A percentile compares a stretch with the other conserved stretches of the same genome.
These are phyloP conservation scores for Neopestalotiopsis clavispora DNA, from an alignment of 2,329 filamentous ascomycete species.

Conservation along the genomic window DNA sequence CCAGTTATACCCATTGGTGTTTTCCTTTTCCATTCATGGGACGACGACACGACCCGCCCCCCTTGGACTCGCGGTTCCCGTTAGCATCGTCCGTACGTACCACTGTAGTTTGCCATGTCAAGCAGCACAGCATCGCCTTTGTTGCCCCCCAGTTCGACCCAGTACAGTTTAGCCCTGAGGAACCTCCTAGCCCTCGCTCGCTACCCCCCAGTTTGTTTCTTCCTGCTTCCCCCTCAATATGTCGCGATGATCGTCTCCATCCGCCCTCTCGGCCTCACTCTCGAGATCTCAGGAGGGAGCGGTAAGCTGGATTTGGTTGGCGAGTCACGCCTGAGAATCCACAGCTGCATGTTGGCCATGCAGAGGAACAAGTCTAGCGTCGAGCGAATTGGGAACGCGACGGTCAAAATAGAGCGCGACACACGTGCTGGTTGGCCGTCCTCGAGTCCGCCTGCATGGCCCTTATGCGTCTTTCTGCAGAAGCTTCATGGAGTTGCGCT, in stretches of 20 bases:
- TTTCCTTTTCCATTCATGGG: slow-evolving; percentile 11
- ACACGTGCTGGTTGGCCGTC: slow-evolving; percentile 36
- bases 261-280: slow-evolving; percentile 22
- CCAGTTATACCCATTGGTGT: slow-evolving; percentile 36
- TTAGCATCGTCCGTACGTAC: not conserved
- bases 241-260: slow-evolving; percentile 22
- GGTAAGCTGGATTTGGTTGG: slow-evolving; percentile 34
- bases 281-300: slow-evolving; percentile 30
- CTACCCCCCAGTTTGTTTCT: not conserved
- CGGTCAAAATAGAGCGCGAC: slow-evolving; percentile 32
- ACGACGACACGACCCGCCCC: not conserved
- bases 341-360: slow-evolving; percentile 34
- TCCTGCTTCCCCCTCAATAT: slow-evolving; percentile 25
- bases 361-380: slow-evolving; percentile 21
- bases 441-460: slow-evolving; percentile 29
- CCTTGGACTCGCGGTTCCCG: slow-evolving; percentile 16
- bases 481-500: slow-evolving; percentile 32
- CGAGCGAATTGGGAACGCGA: slow-evolving; percentile 35
- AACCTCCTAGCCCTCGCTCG: not conserved
- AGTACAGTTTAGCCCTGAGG: slow-evolving; percentile 11
- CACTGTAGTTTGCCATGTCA: too few species aligned
- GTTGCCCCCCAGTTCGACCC: too few species aligned
- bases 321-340: slow-evolving; percentile 31
- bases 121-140: too few species aligned
- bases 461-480: slow-evolving; percentile 26